These are phyloP conservation scores for Candida hungchunana DNA, from an alignment of 805 yeast species.

Conservation along the genomic window DNA sequence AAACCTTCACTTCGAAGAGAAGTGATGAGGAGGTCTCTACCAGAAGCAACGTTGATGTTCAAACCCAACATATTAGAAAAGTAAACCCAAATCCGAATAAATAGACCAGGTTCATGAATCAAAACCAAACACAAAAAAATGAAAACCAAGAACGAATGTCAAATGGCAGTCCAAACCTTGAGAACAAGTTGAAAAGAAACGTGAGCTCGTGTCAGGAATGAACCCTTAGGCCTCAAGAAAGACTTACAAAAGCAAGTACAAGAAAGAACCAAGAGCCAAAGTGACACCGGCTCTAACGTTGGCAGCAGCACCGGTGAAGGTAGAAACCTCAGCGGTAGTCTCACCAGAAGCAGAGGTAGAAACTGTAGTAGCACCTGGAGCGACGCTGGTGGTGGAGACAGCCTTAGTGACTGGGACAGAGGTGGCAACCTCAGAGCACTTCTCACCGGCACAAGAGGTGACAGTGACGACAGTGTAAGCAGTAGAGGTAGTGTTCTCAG, in stretches of 20 bases:
- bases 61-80: not conserved
- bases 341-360: conserved; percentile 4
- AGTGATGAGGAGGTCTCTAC: too few relatives aligned
- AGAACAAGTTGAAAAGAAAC: conserved; percentile 1
- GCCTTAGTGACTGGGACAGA: conserved; percentile 9
- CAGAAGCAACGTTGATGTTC: too few relatives aligned
- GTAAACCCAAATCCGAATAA: not conserved
- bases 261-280: conserved; percentile 28
- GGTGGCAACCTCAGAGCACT: conserved; percentile 9
- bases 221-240: conserved; percentile 1
- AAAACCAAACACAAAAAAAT: not conserved
- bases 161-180: not conserved
- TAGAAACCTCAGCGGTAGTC: conserved; percentile 6
- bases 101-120: not conserved
- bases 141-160: not conserved
- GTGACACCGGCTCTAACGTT: conserved; percentile 23
- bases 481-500: conserved; percentile 5
- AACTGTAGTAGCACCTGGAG: conserved; percentile 7
- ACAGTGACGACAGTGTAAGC: conserved; percentile 5
- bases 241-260: conserved; percentile 28
- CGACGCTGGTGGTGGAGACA: conserved; percentile 7
- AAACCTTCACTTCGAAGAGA: not conserved
- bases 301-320: conserved; percentile 22
- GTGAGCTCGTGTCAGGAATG: conserved; percentile 8
- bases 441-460: conserved; percentile 2